These are phyloP conservation scores for Peltaster fructicola DNA, from an alignment of 2,329 filamentous ascomycete species.

Conservation along the genomic window DNA sequence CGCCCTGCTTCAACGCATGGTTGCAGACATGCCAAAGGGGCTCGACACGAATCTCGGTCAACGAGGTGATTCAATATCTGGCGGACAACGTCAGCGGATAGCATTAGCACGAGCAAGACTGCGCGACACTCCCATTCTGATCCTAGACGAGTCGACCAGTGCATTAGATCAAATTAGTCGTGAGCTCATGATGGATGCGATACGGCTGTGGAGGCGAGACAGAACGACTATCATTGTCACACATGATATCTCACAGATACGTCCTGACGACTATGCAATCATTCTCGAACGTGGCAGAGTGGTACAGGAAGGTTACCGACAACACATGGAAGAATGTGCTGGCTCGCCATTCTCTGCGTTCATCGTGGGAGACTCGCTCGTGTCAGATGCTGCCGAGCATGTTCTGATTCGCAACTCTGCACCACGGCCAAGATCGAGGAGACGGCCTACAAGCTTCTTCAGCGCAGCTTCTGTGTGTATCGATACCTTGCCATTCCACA, in stretches of 20 bases:
- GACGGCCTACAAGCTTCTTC: too few species aligned
- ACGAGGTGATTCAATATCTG: constrained; percentile 56
- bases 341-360: too few species aligned
- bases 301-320: constrained; percentile 49
- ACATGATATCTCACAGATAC: constrained; percentile 67
- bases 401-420: not conserved
- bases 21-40: constrained; percentile 49
- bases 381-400: not conserved
- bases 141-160: constrained; percentile 79
- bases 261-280: constrained; percentile 57
- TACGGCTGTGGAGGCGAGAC: constrained; percentile 57
- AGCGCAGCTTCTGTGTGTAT: too few species aligned
- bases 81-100: constrained; percentile 69
- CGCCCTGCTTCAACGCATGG: constrained; percentile 50
- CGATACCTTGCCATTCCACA: too few species aligned
- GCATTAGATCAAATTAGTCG: constrained; percentile 62
- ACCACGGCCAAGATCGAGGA: too few species aligned
- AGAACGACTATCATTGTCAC: constrained; percentile 91
- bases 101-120: constrained; percentile 64
- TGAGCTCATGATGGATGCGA: constrained; percentile 50
- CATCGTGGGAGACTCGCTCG: constrained; percentile 21
- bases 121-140: constrained; percentile 59
- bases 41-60: constrained; percentile 54
- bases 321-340: constrained; percentile 37
- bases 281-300: constrained; percentile 55